phyloP scores from a whole-genome alignment of 495 filamentous ascomycete genomes.

The Stereocaulon alpinum region DNA sequence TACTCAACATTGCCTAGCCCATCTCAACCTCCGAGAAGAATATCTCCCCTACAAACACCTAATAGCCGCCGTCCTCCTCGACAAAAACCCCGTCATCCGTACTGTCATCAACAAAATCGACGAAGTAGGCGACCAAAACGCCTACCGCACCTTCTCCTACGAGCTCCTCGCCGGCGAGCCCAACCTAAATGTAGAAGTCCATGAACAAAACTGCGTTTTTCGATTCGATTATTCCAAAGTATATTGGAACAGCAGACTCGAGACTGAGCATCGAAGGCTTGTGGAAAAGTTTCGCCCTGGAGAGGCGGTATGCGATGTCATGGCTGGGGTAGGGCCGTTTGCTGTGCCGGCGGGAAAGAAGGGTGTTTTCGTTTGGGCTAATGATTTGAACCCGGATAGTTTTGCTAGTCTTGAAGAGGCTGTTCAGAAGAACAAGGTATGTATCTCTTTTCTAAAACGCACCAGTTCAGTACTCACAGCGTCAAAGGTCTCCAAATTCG shows the following conservation, averaged over 20 bases:
- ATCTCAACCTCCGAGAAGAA: conserved; percentile 77
- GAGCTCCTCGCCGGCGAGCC: conserved; percentile 77
- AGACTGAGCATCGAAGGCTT: conserved; percentile 77
- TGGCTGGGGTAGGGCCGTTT: conserved; percentile 96
- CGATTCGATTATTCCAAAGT: conserved; percentile 59
- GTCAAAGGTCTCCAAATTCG: conserved; percentile 54
- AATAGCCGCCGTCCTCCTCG: conserved; percentile 71
- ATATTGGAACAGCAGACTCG: conserved; percentile 91
- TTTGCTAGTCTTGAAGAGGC: conserved; percentile 59
- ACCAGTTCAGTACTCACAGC: background rate
- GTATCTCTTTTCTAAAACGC: background rate
- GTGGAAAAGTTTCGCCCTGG: conserved; percentile 67
- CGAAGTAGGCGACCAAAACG: conserved; percentile 70
- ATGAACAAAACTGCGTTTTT: conserved; percentile 42
- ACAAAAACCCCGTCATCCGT: conserved; percentile 70
- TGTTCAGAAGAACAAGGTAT: conserved; percentile 65
- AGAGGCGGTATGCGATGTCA: conserved; percentile 89
- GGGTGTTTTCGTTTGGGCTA: conserved; percentile 89
- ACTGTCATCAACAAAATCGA: conserved; percentile 97
- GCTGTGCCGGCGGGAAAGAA: conserved; percentile 85
- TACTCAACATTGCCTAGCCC: conserved; percentile 39
- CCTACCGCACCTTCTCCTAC: conserved; percentile 87
- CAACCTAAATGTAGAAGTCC: conserved; percentile 68
- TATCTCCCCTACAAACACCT: conserved; percentile 74
- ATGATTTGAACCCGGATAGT: conserved; percentile 91